These are phyloP conservation scores for Saccharum officinarum DNA, from an alignment of 176 grass and related monocot species.

Conservation along the genomic window DNA sequence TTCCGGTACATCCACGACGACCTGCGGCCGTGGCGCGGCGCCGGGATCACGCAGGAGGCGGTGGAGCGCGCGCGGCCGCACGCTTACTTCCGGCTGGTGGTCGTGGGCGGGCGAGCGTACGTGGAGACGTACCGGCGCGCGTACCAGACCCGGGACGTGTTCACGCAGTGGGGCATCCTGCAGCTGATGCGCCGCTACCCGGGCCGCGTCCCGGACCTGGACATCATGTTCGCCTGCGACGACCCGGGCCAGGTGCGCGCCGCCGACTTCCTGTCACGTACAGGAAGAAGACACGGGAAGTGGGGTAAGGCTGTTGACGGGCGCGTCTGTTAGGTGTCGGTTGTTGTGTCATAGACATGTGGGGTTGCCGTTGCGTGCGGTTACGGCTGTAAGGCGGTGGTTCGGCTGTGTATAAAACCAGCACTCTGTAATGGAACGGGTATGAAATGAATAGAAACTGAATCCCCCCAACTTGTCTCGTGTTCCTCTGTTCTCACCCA, in stretches of 20 bases:
- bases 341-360: no score
- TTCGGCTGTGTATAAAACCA: no score
- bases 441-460: no score
- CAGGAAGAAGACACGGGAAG: no score
- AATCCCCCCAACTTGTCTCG: no score
- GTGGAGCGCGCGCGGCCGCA: conserved; percentile 37
- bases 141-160: conserved; percentile 65
- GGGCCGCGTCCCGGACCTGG: conserved; percentile 60
- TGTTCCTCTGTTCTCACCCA: no score
- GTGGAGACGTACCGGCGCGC: conserved; percentile 49
- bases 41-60: conserved; percentile 59
- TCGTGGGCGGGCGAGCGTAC: conserved; percentile 50
- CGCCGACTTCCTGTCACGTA: no score
- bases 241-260: conserved; percentile 49
- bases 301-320: no score
- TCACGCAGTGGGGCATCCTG: conserved; percentile 77
- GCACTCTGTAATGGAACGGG: no score
- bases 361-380: no score
- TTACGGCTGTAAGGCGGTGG: no score
- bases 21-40: conserved; percentile 49
- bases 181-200: conserved; percentile 65
- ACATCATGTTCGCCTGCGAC: conserved; percentile 76
- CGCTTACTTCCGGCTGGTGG: conserved; percentile 66
- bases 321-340: no score
- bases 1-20: conserved; percentile 63